Evolutionary conservation across 2,329 filamentous ascomycete species (phyloP).

Genomic region (Claviceps sp.): DNA sequence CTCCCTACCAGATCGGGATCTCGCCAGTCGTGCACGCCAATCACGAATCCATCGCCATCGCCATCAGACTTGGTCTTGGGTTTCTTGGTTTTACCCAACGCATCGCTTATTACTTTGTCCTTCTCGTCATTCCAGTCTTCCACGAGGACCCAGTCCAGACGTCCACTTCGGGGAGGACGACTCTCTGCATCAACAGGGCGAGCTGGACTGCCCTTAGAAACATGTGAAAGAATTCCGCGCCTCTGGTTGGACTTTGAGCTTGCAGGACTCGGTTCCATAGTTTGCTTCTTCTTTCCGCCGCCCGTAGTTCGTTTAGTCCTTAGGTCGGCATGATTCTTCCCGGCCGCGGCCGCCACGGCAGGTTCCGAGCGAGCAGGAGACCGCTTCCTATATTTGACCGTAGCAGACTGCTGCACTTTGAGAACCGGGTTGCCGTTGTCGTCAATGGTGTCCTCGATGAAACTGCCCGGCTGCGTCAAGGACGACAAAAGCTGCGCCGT

Average conservation of each 20-base stretch:
- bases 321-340: slow-evolving; percentile 11
- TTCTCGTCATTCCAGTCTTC: slow-evolving; percentile 51
- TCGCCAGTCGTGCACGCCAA: slow-evolving; percentile 79
- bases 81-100: slow-evolving; percentile 16
- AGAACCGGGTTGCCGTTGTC: slow-evolving; percentile 45
- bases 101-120: slow-evolving; percentile 29
- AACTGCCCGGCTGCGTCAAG: slow-evolving; percentile 59
- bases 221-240: not conserved
- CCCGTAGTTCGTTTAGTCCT: slow-evolving; percentile 17
- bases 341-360: slow-evolving; percentile 13
- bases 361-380: slow-evolving; percentile 16
- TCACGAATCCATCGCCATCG: slow-evolving; percentile 46
- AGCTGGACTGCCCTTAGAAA: slow-evolving; percentile 13
- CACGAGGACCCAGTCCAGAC: slow-evolving; percentile 58
- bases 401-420: slow-evolving; percentile 38
- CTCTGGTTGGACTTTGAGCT: slow-evolving; percentile 6
- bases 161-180: slow-evolving; percentile 58
- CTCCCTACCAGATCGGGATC: slow-evolving; percentile 45
- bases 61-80: slow-evolving; percentile 2
- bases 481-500: slow-evolving; percentile 88
- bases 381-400: slow-evolving; percentile 20
- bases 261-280: slow-evolving; percentile 10
- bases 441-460: slow-evolving; percentile 45
- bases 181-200: slow-evolving; percentile 34
- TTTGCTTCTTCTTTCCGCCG: slow-evolving; percentile 10